Evolutionary conservation across 2,329 filamentous ascomycete genomes (phyloP).

Genomic region (Fusarium lyarnte): DNA sequence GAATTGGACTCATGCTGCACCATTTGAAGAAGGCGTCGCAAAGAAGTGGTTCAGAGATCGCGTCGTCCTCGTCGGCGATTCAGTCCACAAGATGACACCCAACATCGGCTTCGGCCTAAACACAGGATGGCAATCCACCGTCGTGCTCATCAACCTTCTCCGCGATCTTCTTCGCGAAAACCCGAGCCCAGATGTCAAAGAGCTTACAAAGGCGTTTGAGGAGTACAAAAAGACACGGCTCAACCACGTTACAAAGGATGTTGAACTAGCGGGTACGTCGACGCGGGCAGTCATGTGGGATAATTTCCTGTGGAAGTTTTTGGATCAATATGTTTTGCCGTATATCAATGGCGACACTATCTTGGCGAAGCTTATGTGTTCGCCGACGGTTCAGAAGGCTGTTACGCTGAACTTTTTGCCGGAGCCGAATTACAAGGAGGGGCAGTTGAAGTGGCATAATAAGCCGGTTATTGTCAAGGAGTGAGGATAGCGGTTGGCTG

Average conservation of each 20-base stretch:
- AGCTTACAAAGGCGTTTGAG: not conserved
- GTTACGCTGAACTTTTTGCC: constrained; percentile 24
- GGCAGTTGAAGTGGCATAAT: constrained; percentile 21
- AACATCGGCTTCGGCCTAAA: constrained; percentile 34
- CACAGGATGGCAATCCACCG: constrained; percentile 30
- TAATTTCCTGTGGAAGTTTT: constrained; percentile 12
- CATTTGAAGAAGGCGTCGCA: constrained; percentile 26
- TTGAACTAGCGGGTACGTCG: constrained; percentile 12
- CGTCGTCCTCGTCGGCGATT: constrained; percentile 28
- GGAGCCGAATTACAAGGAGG: constrained; percentile 20
- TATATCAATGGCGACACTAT: constrained; percentile 25
- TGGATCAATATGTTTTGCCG: constrained; percentile 24
- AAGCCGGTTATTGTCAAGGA: not conserved
- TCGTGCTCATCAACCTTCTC: constrained; percentile 17
- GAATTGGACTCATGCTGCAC: constrained; percentile 10
- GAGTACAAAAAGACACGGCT: constrained; percentile 1
- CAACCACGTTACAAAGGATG: constrained; percentile 3
- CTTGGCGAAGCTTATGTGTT: constrained; percentile 26
- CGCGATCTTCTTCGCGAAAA: not conserved
- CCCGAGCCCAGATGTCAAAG: not conserved
- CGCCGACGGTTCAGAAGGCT: constrained; percentile 17
- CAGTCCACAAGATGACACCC: constrained; percentile 33
- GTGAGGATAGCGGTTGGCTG: fast-evolving
- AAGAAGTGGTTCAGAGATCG: constrained; percentile 29
- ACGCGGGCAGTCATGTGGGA: constrained; percentile 28